Evolutionary conservation across 2,329 filamentous ascomycete species (phyloP), one percentile per base, ranked within the genome.

Genomic region (Neonectria hederae): DNA sequence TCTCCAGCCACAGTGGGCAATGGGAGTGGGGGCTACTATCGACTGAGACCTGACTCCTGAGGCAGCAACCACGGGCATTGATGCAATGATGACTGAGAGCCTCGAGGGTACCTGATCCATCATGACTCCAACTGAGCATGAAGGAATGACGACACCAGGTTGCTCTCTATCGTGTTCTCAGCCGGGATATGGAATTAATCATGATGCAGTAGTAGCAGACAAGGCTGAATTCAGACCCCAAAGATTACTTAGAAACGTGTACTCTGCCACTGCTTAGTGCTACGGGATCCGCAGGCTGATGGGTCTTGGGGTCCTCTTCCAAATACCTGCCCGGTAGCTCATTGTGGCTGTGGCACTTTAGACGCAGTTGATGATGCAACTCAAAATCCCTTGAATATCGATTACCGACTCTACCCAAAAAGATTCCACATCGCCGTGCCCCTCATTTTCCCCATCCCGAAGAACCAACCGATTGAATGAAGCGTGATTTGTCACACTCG

Each of bases 351-450:
- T 62, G 65, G 48, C 65, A 59, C 35, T 38, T 62, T 53, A 53
- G 48, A 58, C 48, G 53, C 19, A 72, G 38, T 66, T 69, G 66
- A 73, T 73, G 71, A 73, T 73, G 69, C 68, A 73, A 68, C 67
- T 63, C 14, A 22, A 49, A 46, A 26, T 30, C 35, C 40, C 52
- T 30, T 53, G 45, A 53, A 19, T 42, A 42, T 42, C 38, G 17
- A 42, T 42, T 19, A 42, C 38, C 38, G 24, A 46, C 32, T 40
- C 40, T 22, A 17, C 42, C 54, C 45, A 49, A 51, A 38, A 53
- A 63, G 68, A 72, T 72, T 72, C 70, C 70, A 72, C 65, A 72
- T 61, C 49, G 59, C 32, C 11, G 43, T 22, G 55, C 55, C 40
- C 60, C 60, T 58, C 54, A 49, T 59, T 63, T 63, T 59, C 43